These are phyloP conservation scores for Kodamaea sp. DNA, from an alignment of 1,139 yeast genomes.

Conservation along the genomic window DNA sequence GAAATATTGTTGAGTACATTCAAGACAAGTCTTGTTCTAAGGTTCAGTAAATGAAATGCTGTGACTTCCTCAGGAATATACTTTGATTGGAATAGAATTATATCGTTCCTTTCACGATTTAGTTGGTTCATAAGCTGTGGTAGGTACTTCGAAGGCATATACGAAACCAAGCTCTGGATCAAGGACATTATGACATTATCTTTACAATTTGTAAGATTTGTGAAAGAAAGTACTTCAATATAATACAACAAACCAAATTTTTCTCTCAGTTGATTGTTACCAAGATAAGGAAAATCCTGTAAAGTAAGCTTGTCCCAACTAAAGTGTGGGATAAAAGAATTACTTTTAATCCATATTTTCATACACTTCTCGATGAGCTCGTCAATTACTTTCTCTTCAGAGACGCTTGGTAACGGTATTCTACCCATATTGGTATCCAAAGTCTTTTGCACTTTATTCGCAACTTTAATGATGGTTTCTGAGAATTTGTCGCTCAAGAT, in stretches of 20 bases:
- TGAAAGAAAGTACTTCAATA: slow-evolving; percentile 23
- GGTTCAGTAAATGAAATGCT: slow-evolving; percentile 18
- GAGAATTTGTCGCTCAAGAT: no score
- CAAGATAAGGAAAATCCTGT: slow-evolving; percentile 41
- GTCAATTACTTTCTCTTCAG: slow-evolving; percentile 22
- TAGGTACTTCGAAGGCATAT: slow-evolving; percentile 26
- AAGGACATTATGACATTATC: slow-evolving; percentile 23
- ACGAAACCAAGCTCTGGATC: slow-evolving; percentile 24
- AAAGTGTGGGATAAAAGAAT: slow-evolving; percentile 16
- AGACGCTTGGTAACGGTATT: slow-evolving; percentile 28
- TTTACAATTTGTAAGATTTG: slow-evolving; percentile 20
- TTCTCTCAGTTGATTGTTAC: slow-evolving; percentile 37
- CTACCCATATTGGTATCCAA: slow-evolving; percentile 29
- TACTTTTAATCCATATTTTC: slow-evolving; percentile 28
- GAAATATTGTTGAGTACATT: slow-evolving; percentile 22
- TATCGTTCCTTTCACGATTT: slow-evolving; percentile 15
- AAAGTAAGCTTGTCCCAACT: slow-evolving; percentile 39
- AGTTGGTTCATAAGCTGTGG: slow-evolving; percentile 22
- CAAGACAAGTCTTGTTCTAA: slow-evolving; percentile 20
- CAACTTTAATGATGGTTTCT: no score
- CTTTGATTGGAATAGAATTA: slow-evolving; percentile 18
- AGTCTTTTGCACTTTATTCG: background rate
- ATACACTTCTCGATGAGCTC: slow-evolving; percentile 27
- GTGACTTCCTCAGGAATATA: slow-evolving; percentile 20
- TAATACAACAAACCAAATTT: slow-evolving; percentile 31